Conservation (phyloP, 2,329 filamentous ascomycete species). For the Pyrenophora seminiperda region DNA sequence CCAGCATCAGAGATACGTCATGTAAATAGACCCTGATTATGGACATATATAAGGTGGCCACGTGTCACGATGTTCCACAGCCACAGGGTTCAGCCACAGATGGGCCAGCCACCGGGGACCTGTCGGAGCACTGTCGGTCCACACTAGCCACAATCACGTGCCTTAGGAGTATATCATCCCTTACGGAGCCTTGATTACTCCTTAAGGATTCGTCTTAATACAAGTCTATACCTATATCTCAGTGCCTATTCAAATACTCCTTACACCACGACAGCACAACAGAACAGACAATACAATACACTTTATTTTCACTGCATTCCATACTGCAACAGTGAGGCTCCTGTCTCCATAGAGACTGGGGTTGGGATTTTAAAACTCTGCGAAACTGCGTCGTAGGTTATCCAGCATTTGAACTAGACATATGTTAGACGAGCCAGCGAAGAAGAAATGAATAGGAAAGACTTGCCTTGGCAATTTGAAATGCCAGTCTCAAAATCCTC, state of each 20-base stretch:
- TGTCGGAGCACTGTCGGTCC: no score
- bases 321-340: neutral
- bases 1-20: neutral
- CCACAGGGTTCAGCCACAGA: no score
- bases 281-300: neutral
- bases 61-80: no score
- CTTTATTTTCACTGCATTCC: neutral
- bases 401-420: neutral
- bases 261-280: neutral
- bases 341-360: neutral
- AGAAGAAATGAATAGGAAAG: neutral
- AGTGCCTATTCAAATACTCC: no score
- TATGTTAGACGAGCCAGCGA: neutral
- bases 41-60: neutral
- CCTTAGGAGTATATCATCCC: no score
- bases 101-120: no score
- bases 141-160: no score
- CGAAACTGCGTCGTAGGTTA: neutral
- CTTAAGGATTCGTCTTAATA: no score
- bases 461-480: neutral
- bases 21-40: neutral
- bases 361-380: neutral
- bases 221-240: no score
- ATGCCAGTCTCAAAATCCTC: constrained; percentile 63
- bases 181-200: no score